Percentiles rank a stretch among this genome's conserved stretches.
phyloP scores from a whole-genome alignment of 768 basidiomycete genomes.

The Sutorius australiensis region DNA sequence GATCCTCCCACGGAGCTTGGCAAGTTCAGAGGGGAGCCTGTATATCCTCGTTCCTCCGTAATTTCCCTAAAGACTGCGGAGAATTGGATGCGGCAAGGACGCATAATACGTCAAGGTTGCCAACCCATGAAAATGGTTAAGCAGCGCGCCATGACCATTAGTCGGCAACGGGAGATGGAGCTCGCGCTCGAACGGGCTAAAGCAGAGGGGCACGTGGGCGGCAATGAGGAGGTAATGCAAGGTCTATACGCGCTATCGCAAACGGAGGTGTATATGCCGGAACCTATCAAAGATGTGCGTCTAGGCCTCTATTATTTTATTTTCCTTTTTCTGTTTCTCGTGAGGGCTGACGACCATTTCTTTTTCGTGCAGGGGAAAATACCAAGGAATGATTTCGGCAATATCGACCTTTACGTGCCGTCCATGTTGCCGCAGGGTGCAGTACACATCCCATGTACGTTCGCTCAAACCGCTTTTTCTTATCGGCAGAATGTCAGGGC shows the following conservation, averaged over 20 bases:
- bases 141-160: constrained; percentile 75
- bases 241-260: constrained; percentile 83
- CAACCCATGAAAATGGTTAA: constrained; percentile 92
- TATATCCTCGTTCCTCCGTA: constrained; percentile 82
- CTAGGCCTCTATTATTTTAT: constrained; percentile 39
- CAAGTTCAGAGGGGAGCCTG: constrained; percentile 88
- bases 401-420: constrained; percentile 92
- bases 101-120: constrained; percentile 63
- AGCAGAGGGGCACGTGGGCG: constrained; percentile 35
- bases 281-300: constrained; percentile 82
- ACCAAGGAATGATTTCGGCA: constrained; percentile 94
- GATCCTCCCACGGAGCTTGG: constrained; percentile 80
- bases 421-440: constrained; percentile 91
- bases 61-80: constrained; percentile 87
- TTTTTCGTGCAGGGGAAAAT: constrained; percentile 67
- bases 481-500: constrained; percentile 11
- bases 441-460: constrained; percentile 87
- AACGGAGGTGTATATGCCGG: constrained; percentile 76
- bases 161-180: constrained; percentile 70
- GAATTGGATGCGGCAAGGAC: constrained; percentile 91
- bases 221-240: constrained; percentile 67
- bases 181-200: constrained; percentile 42
- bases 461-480: constrained; percentile 4
- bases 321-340: background rate
- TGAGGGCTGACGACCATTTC: constrained; percentile 1